These are phyloP conservation scores for Ganoderma sinense DNA, from an alignment of 1,284 basidiomycete species.

Conservation along the genomic window DNA sequence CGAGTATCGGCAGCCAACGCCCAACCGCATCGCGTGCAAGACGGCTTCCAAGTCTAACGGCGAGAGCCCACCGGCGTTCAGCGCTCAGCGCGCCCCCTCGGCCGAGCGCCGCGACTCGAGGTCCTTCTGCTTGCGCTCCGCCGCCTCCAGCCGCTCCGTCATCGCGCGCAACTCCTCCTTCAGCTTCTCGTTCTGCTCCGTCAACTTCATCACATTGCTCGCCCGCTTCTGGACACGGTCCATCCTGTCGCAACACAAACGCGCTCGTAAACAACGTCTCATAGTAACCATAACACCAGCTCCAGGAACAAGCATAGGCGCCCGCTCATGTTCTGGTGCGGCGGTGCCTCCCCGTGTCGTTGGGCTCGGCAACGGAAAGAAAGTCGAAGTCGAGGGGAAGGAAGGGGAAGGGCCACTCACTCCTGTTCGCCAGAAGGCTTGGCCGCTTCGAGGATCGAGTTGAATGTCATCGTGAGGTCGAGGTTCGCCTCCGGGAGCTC, in stretches of 20 bases:
- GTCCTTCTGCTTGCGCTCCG: slow-evolving; percentile 69
- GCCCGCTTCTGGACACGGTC: slow-evolving; percentile 77
- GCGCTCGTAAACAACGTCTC: background rate
- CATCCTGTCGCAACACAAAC: slow-evolving; percentile 44
- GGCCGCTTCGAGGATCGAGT: slow-evolving; percentile 49
- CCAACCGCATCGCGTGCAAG: background rate
- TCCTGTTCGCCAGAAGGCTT: slow-evolving; percentile 41
- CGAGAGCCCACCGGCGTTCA: background rate
- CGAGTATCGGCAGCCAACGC: background rate
- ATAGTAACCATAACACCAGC: background rate
- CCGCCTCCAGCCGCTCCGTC: slow-evolving; percentile 76
- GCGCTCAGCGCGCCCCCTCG: slow-evolving; percentile 14
- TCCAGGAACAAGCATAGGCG: slow-evolving; percentile 4
- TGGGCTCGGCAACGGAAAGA: background rate
- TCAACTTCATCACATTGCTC: slow-evolving; percentile 76
- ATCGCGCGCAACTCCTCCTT: slow-evolving; percentile 77
- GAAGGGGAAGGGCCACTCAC: slow-evolving; percentile 7
- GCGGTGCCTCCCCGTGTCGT: background rate
- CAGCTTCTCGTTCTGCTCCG: slow-evolving; percentile 80
- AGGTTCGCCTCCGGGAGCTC: slow-evolving; percentile 59
- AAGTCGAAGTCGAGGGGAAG: slow-evolving; percentile 9
- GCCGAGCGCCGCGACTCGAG: slow-evolving; percentile 43
- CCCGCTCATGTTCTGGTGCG: slow-evolving; percentile 10
- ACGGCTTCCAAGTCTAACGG: background rate
- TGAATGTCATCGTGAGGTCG: slow-evolving; percentile 59